Conservation (phyloP, 768 basidiomycete species). For the Mycena maculata region DNA sequence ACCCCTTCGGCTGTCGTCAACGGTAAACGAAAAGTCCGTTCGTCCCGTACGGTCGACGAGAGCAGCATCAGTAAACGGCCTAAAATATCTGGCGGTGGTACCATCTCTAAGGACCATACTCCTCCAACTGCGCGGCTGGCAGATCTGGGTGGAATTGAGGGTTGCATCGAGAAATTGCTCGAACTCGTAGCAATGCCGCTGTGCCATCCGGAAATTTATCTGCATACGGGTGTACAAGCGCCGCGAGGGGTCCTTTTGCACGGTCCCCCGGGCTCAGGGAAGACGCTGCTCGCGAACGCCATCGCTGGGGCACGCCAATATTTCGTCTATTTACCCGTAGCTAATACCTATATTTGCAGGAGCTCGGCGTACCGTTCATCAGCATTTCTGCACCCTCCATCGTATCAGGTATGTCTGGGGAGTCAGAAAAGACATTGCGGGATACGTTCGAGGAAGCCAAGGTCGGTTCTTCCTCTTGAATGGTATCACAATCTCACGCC, state of each 20-base stretch:
- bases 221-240: conserved; percentile 92
- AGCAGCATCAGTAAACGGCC: conserved; percentile 62
- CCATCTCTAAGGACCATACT: conserved; percentile 69
- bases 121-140: conserved; percentile 83
- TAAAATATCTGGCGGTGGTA: conserved; percentile 54
- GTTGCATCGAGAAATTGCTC: conserved; percentile 90
- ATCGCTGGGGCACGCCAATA: conserved; percentile 82
- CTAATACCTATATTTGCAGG: conserved; percentile 58
- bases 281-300: conserved; percentile 93
- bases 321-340: conserved; percentile 2
- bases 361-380: conserved; percentile 93
- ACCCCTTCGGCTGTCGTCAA: conserved; percentile 33
- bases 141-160: conserved; percentile 88
- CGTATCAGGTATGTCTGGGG: conserved; percentile 98
- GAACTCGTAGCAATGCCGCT: conserved; percentile 98
- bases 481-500: background rate
- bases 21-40: conserved; percentile 74
- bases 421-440: conserved; percentile 95
- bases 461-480: conserved; percentile 53
- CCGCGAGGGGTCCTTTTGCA: conserved; percentile 93
- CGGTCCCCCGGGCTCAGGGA: conserved; percentile 97
- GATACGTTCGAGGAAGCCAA: conserved; percentile 99
- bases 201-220: conserved; percentile 94
- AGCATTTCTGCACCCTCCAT: conserved; percentile 95
- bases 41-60: conserved; percentile 62